Evolutionary conservation across 2,329 filamentous ascomycete genomes (phyloP).

Genomic region (Amauroascus verrucosus): DNA sequence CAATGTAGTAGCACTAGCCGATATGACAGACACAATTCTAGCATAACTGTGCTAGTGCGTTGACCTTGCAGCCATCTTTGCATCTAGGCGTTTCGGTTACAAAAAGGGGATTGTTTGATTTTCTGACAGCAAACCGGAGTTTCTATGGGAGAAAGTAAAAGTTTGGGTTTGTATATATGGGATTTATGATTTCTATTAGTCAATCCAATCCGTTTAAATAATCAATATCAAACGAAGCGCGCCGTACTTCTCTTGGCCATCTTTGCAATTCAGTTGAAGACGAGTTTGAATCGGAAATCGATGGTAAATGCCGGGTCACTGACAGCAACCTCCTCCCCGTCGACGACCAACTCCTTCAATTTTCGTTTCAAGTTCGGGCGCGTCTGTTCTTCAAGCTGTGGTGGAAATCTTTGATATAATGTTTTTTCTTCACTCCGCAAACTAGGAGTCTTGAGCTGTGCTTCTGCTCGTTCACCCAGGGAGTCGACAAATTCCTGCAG

Average conservation of each 20-base stretch:
- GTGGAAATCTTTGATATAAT: slow-evolving; percentile 79
- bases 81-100: slow-evolving; percentile 6
- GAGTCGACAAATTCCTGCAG: slow-evolving; percentile 77
- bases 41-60: background rate
- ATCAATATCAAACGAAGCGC: background rate
- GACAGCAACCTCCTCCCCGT: slow-evolving; percentile 83
- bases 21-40: slow-evolving; percentile 22
- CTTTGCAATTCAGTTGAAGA: slow-evolving; percentile 31
- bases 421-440: slow-evolving; percentile 71
- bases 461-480: slow-evolving; percentile 70
- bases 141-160: background rate
- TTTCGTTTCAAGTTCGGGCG: slow-evolving; percentile 71
- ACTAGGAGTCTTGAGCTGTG: slow-evolving; percentile 88
- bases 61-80: background rate
- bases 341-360: slow-evolving; percentile 61
- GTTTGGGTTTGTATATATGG: background rate
- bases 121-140: background rate
- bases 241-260: too few relatives aligned
- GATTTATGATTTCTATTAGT: slow-evolving; percentile 1
- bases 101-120: background rate
- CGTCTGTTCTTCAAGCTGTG: slow-evolving; percentile 72
- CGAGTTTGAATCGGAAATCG: slow-evolving; percentile 52
- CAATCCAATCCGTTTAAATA: background rate
- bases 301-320: slow-evolving; percentile 82
- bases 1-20: slow-evolving; percentile 34